phyloP scores from a whole-genome alignment of 495 filamentous ascomycete species.

The Oleoguttula mirabilis region DNA sequence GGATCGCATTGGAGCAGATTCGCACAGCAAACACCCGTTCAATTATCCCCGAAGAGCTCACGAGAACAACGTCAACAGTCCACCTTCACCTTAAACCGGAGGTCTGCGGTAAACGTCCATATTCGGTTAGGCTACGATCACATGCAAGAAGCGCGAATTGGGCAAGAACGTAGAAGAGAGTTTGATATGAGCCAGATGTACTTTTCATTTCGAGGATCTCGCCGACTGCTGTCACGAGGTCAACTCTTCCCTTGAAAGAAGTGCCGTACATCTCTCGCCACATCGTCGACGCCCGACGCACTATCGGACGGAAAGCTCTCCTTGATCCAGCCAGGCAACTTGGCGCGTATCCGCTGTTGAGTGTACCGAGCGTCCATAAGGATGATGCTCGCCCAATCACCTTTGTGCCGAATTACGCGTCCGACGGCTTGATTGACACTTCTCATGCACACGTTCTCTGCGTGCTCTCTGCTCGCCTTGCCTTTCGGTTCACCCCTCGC shows the following conservation, averaged over 20 bases:
- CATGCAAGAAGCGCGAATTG: no score
- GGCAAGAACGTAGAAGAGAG: no score
- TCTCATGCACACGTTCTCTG: slow-evolving; percentile 92
- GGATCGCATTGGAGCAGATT: no score
- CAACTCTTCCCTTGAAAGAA: slow-evolving; percentile 36
- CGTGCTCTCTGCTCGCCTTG: slow-evolving; percentile 71
- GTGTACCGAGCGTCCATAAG: slow-evolving; percentile 71
- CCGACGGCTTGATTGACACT: slow-evolving; percentile 96
- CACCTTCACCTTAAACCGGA: no score
- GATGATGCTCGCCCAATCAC: slow-evolving; percentile 82
- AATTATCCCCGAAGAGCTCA: no score
- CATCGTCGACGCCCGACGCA: slow-evolving; percentile 33
- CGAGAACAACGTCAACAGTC: no score
- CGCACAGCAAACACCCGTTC: no score
- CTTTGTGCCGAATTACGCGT: slow-evolving; percentile 74
- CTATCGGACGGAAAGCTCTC: slow-evolving; percentile 41
- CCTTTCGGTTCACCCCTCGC: slow-evolving; percentile 18
- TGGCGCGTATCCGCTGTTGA: slow-evolving; percentile 52
- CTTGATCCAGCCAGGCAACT: slow-evolving; percentile 83
- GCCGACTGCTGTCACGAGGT: no score
- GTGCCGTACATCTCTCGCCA: slow-evolving; percentile 42
- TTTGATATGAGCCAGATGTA: no score
- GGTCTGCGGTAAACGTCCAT: neutral
- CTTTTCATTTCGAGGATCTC: neutral
- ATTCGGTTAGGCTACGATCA: slow-evolving; percentile 3